phyloP scores from a whole-genome alignment of 768 basidiomycete species.

The Agrocybe pediades region DNA sequence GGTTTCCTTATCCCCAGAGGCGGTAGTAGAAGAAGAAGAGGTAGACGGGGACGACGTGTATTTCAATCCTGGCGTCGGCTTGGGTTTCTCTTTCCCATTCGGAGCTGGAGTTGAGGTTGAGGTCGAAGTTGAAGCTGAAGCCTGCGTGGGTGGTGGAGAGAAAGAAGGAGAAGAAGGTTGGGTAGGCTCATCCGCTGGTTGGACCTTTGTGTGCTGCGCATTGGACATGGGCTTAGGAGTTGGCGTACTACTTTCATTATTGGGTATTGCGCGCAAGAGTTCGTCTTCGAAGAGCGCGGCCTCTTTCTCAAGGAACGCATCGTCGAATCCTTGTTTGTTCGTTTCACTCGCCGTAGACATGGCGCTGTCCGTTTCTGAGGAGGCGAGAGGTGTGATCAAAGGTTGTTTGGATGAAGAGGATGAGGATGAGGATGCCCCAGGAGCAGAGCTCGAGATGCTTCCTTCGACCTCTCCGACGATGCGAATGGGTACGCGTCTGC shows the following conservation, averaged over 20 bases:
- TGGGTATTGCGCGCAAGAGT: too few species aligned
- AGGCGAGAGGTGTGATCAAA: not conserved
- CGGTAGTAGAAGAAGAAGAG: not conserved
- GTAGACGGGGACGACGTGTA: not conserved
- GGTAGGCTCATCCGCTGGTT: too few species aligned
- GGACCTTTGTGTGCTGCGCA: too few species aligned
- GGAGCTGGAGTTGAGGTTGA: not conserved
- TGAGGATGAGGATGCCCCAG: not conserved
- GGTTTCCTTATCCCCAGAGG: not conserved
- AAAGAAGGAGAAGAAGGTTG: too few species aligned
- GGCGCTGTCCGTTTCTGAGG: too few species aligned
- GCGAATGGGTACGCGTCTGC: slow-evolving; percentile 56
- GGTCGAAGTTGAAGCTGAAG: not conserved
- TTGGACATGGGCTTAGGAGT: too few species aligned
- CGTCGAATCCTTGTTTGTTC: too few species aligned
- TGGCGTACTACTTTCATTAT: too few species aligned
- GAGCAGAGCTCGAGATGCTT: not conserved
- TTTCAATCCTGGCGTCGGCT: not conserved
- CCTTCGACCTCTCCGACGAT: slow-evolving; percentile 45
- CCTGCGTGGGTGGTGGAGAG: slow-evolving; percentile 3
- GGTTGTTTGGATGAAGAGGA: not conserved
- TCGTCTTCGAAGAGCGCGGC: too few species aligned
- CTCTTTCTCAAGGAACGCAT: too few species aligned
- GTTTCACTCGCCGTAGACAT: too few species aligned
- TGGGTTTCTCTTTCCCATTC: not conserved